Evolutionary conservation across 768 basidiomycete genomes (phyloP).

Genomic region (Mycena haematopus): DNA sequence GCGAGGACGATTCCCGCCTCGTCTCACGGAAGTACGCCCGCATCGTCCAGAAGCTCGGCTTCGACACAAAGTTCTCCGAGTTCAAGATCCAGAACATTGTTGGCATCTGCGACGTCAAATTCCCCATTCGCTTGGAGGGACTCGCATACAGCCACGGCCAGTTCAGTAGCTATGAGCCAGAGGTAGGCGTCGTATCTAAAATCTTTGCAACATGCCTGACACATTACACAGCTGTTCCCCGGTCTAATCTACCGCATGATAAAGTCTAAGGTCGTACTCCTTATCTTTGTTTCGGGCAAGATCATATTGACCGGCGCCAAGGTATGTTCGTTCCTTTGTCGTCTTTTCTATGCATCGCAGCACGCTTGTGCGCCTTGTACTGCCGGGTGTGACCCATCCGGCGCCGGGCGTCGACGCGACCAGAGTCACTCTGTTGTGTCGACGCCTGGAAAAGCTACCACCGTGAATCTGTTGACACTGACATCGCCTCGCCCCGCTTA

Average conservation of each 20-base stretch:
- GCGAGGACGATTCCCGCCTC: conserved; percentile 95
- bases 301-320: conserved; percentile 99
- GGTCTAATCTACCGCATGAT: conserved; percentile 99
- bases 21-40: conserved; percentile 99
- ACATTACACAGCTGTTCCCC: conserved; percentile 80
- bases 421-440: neutral
- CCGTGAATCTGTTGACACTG: conserved; percentile 25
- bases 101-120: conserved; percentile 55
- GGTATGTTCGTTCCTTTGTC: conserved; percentile 56
- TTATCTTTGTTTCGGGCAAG: conserved; percentile 99
- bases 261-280: conserved; percentile 97
- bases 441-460: neutral
- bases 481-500: conserved; percentile 47
- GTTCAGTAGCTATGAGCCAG: conserved; percentile 76
- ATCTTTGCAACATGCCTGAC: neutral
- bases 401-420: conserved; percentile 26
- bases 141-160: conserved; percentile 97
- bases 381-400: conserved; percentile 39
- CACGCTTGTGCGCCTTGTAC: conserved; percentile 24
- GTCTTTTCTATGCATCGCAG: conserved; percentile 20
- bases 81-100: conserved; percentile 99
- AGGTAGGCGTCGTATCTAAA: conserved; percentile 57
- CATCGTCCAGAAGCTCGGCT: conserved; percentile 99
- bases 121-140: conserved; percentile 97
- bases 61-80: conserved; percentile 98